Evolutionary conservation across 768 basidiomycete species (phyloP).

Genomic region (Rossbeevera mucosa): DNA sequence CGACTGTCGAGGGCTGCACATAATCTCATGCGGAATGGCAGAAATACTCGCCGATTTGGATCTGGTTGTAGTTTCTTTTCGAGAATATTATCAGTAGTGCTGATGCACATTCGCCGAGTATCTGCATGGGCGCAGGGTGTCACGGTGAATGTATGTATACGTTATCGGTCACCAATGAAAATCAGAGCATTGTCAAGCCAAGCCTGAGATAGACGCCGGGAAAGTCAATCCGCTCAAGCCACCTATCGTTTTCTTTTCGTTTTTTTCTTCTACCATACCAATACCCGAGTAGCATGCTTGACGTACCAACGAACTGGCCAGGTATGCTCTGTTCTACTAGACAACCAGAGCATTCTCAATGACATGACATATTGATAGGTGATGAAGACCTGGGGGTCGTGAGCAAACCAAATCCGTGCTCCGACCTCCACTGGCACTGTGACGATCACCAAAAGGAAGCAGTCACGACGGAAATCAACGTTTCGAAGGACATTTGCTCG

Average conservation of each 20-base stretch:
- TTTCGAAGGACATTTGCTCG: constrained; percentile 9
- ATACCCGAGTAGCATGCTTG: not conserved
- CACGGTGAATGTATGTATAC: too few relatives aligned
- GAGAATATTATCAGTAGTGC: too few relatives aligned
- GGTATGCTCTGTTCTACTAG: not conserved
- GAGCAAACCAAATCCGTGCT: not conserved
- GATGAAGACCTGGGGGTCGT: not conserved
- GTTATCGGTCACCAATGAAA: too few relatives aligned
- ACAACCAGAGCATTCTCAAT: not conserved
- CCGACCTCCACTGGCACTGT: not conserved
- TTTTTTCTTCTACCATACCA: not conserved
- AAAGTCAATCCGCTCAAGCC: not conserved
- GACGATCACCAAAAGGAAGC: not conserved
- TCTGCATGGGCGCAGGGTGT: not conserved
- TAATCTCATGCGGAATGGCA: too few relatives aligned
- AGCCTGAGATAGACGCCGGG: not conserved
- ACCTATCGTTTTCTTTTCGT: not conserved
- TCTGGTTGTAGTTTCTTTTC: too few relatives aligned
- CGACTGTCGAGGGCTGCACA: too few relatives aligned
- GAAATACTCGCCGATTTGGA: too few relatives aligned
- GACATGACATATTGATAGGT: not conserved
- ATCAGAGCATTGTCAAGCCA: too few relatives aligned
- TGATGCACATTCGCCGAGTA: not conserved
- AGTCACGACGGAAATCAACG: not conserved
- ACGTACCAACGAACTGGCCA: not conserved